Evolutionary conservation across 345 rosid species (phyloP), one percentile per base, ranked within the genome.

Genomic region (Hibiscus syriacus): DNA sequence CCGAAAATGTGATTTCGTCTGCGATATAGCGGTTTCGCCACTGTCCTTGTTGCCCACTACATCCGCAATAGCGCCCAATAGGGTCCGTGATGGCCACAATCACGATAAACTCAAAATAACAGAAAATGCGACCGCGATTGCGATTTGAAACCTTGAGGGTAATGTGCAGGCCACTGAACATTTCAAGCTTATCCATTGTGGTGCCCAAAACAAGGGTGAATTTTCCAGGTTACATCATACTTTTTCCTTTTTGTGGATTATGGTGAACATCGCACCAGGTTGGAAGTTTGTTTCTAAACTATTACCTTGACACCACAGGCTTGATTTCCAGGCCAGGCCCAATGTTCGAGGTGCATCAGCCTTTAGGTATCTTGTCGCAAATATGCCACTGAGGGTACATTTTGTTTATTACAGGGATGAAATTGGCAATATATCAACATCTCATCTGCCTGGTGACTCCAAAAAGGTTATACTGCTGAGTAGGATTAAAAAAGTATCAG

Each of bases 271-370:
- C 23, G 0, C 27, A 2, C 54, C 19, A 20, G 29, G 23, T 16
- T 52, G 16, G 6, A 68, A 55, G n/a, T 46, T 69, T 50, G 55
- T 71, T 64, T 39, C 36, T 52, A 25, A 55, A 66, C 69, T 66
- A 7, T 55, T 54, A 23, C 65, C 49, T 45, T 45, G 49, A 4
- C 6, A 12, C 49, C 14, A 45, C 49, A 45, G n/a, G 49, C 49
- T 45, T 45, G 49, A 45, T 45, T 45, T 45, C 17, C 17, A 45
- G 49, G 49, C 49, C 49, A 45, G 49, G n/a, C 49, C 49, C 17
- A 45, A 45, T 45, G 49, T 45, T 45, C 49, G 49, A 13, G 49
- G 49, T 14, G 49, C 17, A 45, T 45, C 49, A 11, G 17, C 49
- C 49, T 45, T 45, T 45, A 14, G 17, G 49, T 45, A 45, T 45